Percentiles rank a stretch among this genome's conserved stretches.
phyloP scores from a whole-genome alignment of 306 rosid species.

The Prunus salicina region DNA sequence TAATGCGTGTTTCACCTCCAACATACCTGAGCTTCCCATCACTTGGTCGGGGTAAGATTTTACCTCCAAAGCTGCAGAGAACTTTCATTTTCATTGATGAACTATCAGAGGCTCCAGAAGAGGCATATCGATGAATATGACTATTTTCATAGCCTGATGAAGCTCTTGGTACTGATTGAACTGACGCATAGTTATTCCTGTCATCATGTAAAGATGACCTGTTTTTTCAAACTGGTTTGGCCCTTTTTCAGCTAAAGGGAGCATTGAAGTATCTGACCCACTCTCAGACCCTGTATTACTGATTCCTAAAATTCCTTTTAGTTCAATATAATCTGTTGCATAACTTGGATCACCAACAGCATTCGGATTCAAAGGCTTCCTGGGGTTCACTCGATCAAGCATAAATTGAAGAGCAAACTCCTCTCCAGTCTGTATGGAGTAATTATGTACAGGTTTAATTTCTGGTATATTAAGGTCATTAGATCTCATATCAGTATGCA shows the following conservation, averaged over 20 bases:
- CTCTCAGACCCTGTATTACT: conserved; percentile 58
- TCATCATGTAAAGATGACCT: conserved; percentile 40
- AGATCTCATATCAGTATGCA: conserved; percentile 38
- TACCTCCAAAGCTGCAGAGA: conserved; percentile 88
- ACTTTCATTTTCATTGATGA: conserved; percentile 54
- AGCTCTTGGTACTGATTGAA: conserved; percentile 45
- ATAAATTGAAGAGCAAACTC: conserved; percentile 80
- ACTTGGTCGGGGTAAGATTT: conserved; percentile 74
- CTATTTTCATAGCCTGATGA: conserved; percentile 47
- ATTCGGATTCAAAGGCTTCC: conserved; percentile 56
- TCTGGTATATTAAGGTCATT: conserved; percentile 40
- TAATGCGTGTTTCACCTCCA: conserved; percentile 85
- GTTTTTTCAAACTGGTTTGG: conserved; percentile 47
- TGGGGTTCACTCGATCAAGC: conserved; percentile 73
- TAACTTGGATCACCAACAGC: conserved; percentile 45
- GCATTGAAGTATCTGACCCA: conserved; percentile 69
- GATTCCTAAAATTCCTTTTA: conserved; percentile 63
- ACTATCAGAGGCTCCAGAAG: conserved; percentile 56
- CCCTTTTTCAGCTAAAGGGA: conserved; percentile 42
- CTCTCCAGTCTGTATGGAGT: conserved; percentile 85
- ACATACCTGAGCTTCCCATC: conserved; percentile 85
- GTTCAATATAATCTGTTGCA: conserved; percentile 51
- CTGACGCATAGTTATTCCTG: conserved; percentile 48
- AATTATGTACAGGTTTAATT: conserved; percentile 70
- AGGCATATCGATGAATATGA: conserved; percentile 44